phyloP scores from a whole-genome alignment of 495 filamentous ascomycete genomes.

The Elasticomyces elasticus region DNA sequence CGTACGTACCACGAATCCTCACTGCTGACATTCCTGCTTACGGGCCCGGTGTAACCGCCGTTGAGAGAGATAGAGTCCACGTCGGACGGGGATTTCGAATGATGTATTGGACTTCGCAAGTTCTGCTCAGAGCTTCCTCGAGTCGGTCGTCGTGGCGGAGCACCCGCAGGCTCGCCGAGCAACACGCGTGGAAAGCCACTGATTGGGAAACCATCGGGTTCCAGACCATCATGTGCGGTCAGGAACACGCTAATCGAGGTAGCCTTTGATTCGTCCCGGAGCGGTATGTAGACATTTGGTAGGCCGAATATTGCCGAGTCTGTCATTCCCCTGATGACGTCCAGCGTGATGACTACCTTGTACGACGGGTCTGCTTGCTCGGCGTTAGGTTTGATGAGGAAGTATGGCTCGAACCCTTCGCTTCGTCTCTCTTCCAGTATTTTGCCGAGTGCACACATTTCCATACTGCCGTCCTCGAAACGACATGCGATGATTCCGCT shows the following conservation, averaged over 20 bases:
- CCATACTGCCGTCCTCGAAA: slow-evolving; percentile 17
- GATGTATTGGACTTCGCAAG: not conserved
- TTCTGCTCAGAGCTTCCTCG: slow-evolving; percentile 8
- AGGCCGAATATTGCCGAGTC: slow-evolving; percentile 13
- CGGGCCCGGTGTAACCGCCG: not conserved
- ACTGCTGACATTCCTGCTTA: not conserved
- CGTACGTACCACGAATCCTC: slow-evolving; percentile 10
- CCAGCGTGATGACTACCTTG: slow-evolving; percentile 11
- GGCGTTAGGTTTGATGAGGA: slow-evolving; percentile 11
- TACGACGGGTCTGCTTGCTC: not conserved
- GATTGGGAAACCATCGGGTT: slow-evolving; percentile 20
- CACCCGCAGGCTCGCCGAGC: slow-evolving; percentile 3
- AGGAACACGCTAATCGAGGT: slow-evolving; percentile 14
- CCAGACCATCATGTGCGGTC: slow-evolving; percentile 14
- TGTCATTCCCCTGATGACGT: slow-evolving; percentile 12
- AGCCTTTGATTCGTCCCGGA: slow-evolving; percentile 9
- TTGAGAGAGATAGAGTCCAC: slow-evolving; percentile 15
- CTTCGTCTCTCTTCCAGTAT: slow-evolving; percentile 13
- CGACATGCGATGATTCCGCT: slow-evolving; percentile 8
- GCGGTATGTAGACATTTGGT: slow-evolving; percentile 18
- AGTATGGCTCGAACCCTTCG: slow-evolving; percentile 15
- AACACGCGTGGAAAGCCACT: slow-evolving; percentile 18
- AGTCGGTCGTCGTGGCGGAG: not conserved
- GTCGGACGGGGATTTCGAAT: not conserved
- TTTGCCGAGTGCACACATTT: slow-evolving; percentile 18